Evolutionary conservation across 805 yeast genomes (phyloP).

Genomic region (Spathaspora passalidarum): DNA sequence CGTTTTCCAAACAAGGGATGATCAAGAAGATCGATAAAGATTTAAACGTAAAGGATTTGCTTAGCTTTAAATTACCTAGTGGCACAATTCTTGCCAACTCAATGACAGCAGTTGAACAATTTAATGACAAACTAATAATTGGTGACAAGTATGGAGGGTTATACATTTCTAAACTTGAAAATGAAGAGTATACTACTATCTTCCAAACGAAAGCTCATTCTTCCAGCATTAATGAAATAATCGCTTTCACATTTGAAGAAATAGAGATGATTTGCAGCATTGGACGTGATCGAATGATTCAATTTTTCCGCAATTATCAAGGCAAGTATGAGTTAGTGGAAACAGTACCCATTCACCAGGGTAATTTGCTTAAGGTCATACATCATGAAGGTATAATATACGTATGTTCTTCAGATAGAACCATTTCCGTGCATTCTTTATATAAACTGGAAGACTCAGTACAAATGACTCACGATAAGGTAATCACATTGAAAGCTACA

Average conservation of each 20-base stretch:
- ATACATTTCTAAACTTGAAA: conserved; percentile 19
- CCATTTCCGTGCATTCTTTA: conserved; percentile 49
- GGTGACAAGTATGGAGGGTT: conserved; percentile 53
- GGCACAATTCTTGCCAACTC: conserved; percentile 37
- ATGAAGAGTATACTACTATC: conserved; percentile 8
- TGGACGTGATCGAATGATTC: conserved; percentile 64
- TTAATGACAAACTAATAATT: conserved; percentile 24
- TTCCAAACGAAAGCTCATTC: conserved; percentile 47
- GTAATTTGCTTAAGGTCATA: conserved; percentile 43
- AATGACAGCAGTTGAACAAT: conserved; percentile 39
- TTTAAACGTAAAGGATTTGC: conserved; percentile 8
- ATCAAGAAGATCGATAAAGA: conserved; percentile 26
- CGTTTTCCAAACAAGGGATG: conserved; percentile 44
- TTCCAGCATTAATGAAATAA: conserved; percentile 47
- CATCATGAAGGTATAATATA: conserved; percentile 32
- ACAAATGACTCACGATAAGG: conserved; percentile 37
- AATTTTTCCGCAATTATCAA: conserved; percentile 36
- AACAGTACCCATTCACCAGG: conserved; percentile 59
- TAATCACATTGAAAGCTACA: conserved; percentile 49
- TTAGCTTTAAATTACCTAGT: conserved; percentile 18
- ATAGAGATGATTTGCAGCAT: conserved; percentile 41
- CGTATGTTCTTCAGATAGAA: conserved; percentile 62
- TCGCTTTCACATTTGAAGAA: conserved; percentile 26
- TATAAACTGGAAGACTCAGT: conserved; percentile 8
- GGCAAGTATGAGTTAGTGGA: conserved; percentile 51